Percentiles rank a stretch among this genome's conserved stretches.
phyloP scores from a whole-genome alignment of 805 yeast species.

The Wickerhamomyces mucosus region DNA sequence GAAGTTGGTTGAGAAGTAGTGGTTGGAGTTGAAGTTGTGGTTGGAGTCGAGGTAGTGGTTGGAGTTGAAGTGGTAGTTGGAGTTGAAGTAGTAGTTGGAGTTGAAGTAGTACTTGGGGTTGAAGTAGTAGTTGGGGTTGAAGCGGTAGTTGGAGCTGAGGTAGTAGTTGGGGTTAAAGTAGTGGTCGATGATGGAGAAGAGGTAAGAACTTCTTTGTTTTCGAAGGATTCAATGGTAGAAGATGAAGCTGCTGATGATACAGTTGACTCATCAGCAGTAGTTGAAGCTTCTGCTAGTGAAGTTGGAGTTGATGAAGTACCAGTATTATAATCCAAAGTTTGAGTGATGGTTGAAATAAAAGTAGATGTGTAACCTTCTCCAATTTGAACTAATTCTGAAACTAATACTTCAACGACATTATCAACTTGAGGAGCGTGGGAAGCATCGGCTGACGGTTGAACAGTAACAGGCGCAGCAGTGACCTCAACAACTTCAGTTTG shows the following conservation, averaged over 20 bases:
- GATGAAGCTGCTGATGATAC: constrained; percentile 10
- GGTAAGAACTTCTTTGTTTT: too few relatives aligned
- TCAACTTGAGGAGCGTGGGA: constrained; percentile 16
- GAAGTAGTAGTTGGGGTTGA: constrained; percentile 12
- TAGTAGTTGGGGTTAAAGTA: constrained; percentile 7
- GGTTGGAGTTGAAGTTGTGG: constrained; percentile 11
- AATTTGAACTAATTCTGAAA: constrained; percentile 16
- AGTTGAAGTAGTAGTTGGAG: constrained; percentile 14
- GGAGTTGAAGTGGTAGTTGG: constrained; percentile 9
- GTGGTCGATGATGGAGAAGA: constrained; percentile 2
- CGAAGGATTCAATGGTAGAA: constrained; percentile 15
- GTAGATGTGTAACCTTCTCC: constrained; percentile 16
- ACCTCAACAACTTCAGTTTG: constrained; percentile 18
- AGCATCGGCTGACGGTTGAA: constrained; percentile 10
- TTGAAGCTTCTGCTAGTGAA: neutral
- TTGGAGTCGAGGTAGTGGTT: constrained; percentile 3
- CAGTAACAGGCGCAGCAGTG: constrained; percentile 14
- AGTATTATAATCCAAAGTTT: constrained; percentile 14
- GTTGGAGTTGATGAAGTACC: constrained; percentile 2
- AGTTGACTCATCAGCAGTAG: constrained; percentile 12
- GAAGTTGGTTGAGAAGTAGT: constrained; percentile 10
- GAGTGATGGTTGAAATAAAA: constrained; percentile 14
- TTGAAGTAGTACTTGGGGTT: constrained; percentile 12
- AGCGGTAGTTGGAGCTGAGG: constrained; percentile 8
- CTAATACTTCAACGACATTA: constrained; percentile 15